Conservation (phyloP, 495 filamentous ascomycete genomes). For the Penicillium odoratum region DNA sequence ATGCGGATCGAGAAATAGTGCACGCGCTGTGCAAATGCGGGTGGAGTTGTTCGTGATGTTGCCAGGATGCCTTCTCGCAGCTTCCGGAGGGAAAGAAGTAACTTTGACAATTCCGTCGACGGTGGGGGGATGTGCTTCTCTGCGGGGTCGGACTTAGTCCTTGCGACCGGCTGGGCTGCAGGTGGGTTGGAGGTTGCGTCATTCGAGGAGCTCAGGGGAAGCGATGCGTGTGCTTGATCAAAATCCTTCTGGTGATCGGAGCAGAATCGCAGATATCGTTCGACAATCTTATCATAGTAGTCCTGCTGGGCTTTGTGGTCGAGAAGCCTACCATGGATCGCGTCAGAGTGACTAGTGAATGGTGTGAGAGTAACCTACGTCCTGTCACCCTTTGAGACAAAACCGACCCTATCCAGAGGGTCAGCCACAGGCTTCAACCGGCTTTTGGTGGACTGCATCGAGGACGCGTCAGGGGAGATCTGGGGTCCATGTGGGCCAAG, state of each 20-base stretch:
- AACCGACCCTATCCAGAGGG: conserved; percentile 72
- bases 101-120: conserved; percentile 55
- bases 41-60: conserved; percentile 63
- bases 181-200: conserved; percentile 46
- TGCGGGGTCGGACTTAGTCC: conserved; percentile 15
- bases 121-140: conserved; percentile 33
- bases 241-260: conserved; percentile 68
- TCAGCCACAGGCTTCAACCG: conserved; percentile 75
- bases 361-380: conserved; percentile 46
- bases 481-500: conserved; percentile 5
- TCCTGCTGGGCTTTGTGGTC: conserved; percentile 72
- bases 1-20: conserved; percentile 81
- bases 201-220: conserved; percentile 49
- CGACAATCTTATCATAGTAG: conserved; percentile 83
- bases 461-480: conserved; percentile 5
- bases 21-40: conserved; percentile 64
- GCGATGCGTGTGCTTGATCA: conserved; percentile 68
- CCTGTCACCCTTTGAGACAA: conserved; percentile 86
- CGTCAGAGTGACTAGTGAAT: conserved; percentile 8
- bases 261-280: conserved; percentile 86
- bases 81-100: conserved; percentile 80
- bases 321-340: conserved; percentile 59
- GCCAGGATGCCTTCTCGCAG: conserved; percentile 76
- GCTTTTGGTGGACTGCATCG: conserved; percentile 40
- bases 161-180: conserved; percentile 26